These are phyloP conservation scores for Tetrapisispora namnaoensis DNA, from an alignment of 805 yeast genomes.

Conservation along the genomic window DNA sequence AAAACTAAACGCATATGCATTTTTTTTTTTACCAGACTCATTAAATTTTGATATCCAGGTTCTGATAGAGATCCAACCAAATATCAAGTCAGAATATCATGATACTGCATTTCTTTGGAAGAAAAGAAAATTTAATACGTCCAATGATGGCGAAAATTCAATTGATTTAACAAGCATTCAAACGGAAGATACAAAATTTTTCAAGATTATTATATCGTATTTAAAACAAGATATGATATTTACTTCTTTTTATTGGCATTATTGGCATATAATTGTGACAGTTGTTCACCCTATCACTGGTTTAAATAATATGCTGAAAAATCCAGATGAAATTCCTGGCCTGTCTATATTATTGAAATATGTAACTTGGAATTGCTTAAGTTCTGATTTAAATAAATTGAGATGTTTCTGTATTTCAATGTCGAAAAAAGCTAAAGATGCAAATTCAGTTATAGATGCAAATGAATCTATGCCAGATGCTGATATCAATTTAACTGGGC, in stretches of 20 bases:
- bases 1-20: constrained; percentile 25
- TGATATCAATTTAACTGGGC: neutral
- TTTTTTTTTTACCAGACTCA: constrained; percentile 22
- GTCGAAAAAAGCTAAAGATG: constrained; percentile 2
- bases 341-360: constrained; percentile 12
- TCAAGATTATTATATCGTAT: constrained; percentile 24
- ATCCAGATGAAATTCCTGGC: constrained; percentile 12
- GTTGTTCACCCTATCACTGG: neutral
- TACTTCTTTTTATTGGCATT: constrained; percentile 26
- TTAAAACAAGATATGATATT: constrained; percentile 22
- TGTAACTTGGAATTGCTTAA: constrained; percentile 10
- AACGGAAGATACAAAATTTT: constrained; percentile 12
- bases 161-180: constrained; percentile 8
- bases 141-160: neutral
- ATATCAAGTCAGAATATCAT: constrained; percentile 2
- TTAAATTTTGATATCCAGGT: constrained; percentile 19
- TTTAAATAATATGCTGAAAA: neutral
- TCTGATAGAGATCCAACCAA: constrained; percentile 8
- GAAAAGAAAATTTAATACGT: constrained; percentile 6
- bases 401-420: constrained; percentile 5
- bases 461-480: constrained; percentile 5
- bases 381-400: constrained; percentile 16
- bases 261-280: constrained; percentile 21
- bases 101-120: constrained; percentile 20
- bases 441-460: neutral